phyloP scores from a whole-genome alignment of 1,139 yeast species.

The Barnettozyma hawaiiensis region DNA sequence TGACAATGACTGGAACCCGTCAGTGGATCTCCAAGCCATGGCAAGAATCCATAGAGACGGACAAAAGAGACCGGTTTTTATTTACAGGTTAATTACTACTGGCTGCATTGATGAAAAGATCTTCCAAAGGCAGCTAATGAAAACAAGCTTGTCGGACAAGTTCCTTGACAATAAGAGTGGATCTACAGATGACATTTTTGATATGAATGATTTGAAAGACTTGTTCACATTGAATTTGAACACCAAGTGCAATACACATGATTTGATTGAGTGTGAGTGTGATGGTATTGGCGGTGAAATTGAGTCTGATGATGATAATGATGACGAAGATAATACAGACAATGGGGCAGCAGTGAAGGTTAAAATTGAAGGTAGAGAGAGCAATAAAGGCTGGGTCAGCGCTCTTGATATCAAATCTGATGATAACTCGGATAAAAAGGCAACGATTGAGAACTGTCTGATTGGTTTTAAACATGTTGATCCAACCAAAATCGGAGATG shows the following conservation, averaged over 20 bases:
- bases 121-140: slow-evolving; percentile 87
- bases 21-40: slow-evolving; percentile 92
- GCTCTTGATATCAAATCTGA: slow-evolving; percentile 43
- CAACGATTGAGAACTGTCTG: slow-evolving; percentile 50
- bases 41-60: slow-evolving; percentile 95
- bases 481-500: slow-evolving; percentile 30
- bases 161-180: slow-evolving; percentile 54
- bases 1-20: slow-evolving; percentile 95
- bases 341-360: slow-evolving; percentile 28
- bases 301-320: slow-evolving; percentile 10
- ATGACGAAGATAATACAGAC: slow-evolving; percentile 23
- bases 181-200: slow-evolving; percentile 49
- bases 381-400: slow-evolving; percentile 38
- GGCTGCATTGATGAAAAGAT: slow-evolving; percentile 96
- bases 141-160: slow-evolving; percentile 71
- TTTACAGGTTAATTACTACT: slow-evolving; percentile 76
- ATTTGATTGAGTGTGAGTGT: slow-evolving; percentile 71
- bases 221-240: slow-evolving; percentile 55
- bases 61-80: slow-evolving; percentile 69
- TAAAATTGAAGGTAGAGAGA: slow-evolving; percentile 19
- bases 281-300: slow-evolving; percentile 42
- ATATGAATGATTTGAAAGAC: slow-evolving; percentile 62
- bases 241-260: slow-evolving; percentile 75
- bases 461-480: slow-evolving; percentile 57
- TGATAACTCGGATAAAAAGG: slow-evolving; percentile 28